phyloP scores from a whole-genome alignment of 176 grass and related monocot species.

The Rhynchospora tenuis region DNA sequence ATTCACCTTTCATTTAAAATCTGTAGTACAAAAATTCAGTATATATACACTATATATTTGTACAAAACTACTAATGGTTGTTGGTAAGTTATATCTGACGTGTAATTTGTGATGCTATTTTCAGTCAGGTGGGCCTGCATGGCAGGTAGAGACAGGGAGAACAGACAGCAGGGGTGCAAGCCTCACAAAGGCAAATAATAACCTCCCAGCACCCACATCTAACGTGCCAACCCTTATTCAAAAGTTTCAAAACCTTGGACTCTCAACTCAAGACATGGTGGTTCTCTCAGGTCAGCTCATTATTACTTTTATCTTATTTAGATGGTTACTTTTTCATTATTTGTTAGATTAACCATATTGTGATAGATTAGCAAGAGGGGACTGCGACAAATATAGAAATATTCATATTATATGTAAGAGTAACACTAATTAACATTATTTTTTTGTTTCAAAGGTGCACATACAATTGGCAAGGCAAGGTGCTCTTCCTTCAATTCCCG shows the following conservation, averaged over 20 bases:
- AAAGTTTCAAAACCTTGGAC: constrained; percentile 68
- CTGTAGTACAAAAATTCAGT: neutral
- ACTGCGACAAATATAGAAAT: neutral
- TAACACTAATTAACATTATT: neutral
- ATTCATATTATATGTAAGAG: neutral
- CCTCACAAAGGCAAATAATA: constrained; percentile 46
- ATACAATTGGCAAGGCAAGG: constrained; percentile 83
- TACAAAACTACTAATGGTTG: neutral
- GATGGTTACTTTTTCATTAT: neutral
- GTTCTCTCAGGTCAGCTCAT: constrained; percentile 52
- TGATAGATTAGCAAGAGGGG: neutral
- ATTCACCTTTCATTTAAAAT: neutral
- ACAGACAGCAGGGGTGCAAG: constrained; percentile 60
- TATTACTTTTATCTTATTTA: neutral
- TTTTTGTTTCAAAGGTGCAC: constrained; percentile 36
- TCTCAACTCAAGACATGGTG: constrained; percentile 73
- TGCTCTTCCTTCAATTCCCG: constrained; percentile 77
- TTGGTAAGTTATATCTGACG: neutral
- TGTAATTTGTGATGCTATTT: neutral
- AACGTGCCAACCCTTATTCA: constrained; percentile 60
- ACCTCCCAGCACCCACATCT: constrained; percentile 77
- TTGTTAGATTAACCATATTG: neutral
- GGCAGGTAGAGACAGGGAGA: constrained; percentile 66
- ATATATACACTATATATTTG: neutral
- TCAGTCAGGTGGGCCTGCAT: constrained; percentile 73